Percentiles rank a stretch among this genome's conserved stretches.
phyloP scores from a whole-genome alignment of 495 filamentous ascomycete genomes.

The Paragyromitra xinjiangensis region DNA sequence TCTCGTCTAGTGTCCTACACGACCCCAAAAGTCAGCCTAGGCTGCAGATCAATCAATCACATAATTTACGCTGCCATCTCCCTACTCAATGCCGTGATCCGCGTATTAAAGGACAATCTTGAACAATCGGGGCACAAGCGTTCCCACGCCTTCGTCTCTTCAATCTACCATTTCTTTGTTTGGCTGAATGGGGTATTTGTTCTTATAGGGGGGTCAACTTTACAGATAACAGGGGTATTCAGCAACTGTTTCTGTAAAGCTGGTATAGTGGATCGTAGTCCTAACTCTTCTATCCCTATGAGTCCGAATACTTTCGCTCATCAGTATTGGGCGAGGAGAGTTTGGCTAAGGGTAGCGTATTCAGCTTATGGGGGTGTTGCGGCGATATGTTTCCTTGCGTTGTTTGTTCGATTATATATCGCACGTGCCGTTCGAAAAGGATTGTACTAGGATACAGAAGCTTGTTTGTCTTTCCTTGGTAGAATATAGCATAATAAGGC shows the following conservation, averaged over 20 bases:
- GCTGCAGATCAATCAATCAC: constrained; percentile 55
- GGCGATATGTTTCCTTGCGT: constrained; percentile 38
- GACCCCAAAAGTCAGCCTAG: constrained; percentile 54
- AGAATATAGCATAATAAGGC: not conserved
- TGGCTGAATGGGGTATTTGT: constrained; percentile 48
- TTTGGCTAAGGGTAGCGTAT: constrained; percentile 52
- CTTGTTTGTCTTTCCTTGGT: not conserved
- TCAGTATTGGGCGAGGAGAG: constrained; percentile 49
- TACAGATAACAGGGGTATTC: constrained; percentile 51
- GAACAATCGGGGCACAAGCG: not conserved
- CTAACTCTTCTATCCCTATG: constrained; percentile 38
- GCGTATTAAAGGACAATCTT: constrained; percentile 41
- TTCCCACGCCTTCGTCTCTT: not conserved
- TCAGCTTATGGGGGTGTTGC: constrained; percentile 49
- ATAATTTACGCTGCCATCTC: constrained; percentile 52
- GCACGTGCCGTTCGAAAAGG: constrained; percentile 28
- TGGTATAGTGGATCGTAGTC: constrained; percentile 33
- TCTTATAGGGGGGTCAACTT: constrained; percentile 50
- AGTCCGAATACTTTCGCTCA: constrained; percentile 47
- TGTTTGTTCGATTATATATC: constrained; percentile 48
- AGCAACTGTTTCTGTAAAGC: constrained; percentile 52
- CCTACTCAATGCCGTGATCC: constrained; percentile 45
- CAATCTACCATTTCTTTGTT: constrained; percentile 31
- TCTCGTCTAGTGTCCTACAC: constrained; percentile 46
- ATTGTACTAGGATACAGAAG: constrained; percentile 15